A percentile compares a stretch with the other conserved stretches of the same genome.
Conservation (phyloP, 2,329 filamentous ascomycete species). For the Botrytis sinoallii region DNA sequence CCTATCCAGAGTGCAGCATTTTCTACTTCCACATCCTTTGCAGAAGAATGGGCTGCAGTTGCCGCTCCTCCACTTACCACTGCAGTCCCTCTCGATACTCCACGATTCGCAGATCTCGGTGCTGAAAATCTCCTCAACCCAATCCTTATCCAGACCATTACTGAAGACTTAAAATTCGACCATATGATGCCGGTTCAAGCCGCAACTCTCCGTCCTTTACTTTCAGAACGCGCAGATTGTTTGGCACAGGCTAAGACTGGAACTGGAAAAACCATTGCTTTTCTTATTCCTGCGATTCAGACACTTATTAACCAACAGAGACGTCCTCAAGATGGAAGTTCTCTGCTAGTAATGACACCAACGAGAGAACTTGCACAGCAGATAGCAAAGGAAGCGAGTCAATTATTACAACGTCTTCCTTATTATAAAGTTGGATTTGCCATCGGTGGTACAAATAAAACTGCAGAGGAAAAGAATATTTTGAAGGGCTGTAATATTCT, state of each 20-base stretch:
- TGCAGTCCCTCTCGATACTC: slow-evolving; percentile 44
- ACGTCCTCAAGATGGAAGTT: slow-evolving; percentile 44
- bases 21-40: slow-evolving; percentile 5
- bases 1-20: slow-evolving; percentile 1
- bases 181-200: slow-evolving; percentile 92
- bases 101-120: slow-evolving; percentile 47
- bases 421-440: slow-evolving; percentile 62
- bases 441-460: slow-evolving; percentile 89
- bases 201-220: slow-evolving; percentile 74
- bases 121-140: slow-evolving; percentile 46
- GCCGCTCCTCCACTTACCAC: slow-evolving; percentile 40
- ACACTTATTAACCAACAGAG: slow-evolving; percentile 51
- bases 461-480: slow-evolving; percentile 62
- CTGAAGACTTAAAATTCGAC: slow-evolving; percentile 68
- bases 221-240: slow-evolving; percentile 63
- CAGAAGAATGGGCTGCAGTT: slow-evolving; percentile 24
- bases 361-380: slow-evolving; percentile 80
- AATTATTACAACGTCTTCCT: slow-evolving; percentile 34
- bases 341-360: slow-evolving; percentile 71
- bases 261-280: slow-evolving; percentile 94
- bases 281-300: slow-evolving; percentile 82
- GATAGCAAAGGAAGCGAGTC: slow-evolving; percentile 72
- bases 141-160: slow-evolving; percentile 57
- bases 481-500: slow-evolving; percentile 81
- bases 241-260: slow-evolving; percentile 95